Evolutionary conservation across 768 basidiomycete genomes (phyloP).

Genomic region (Lactifluus echinatus): DNA sequence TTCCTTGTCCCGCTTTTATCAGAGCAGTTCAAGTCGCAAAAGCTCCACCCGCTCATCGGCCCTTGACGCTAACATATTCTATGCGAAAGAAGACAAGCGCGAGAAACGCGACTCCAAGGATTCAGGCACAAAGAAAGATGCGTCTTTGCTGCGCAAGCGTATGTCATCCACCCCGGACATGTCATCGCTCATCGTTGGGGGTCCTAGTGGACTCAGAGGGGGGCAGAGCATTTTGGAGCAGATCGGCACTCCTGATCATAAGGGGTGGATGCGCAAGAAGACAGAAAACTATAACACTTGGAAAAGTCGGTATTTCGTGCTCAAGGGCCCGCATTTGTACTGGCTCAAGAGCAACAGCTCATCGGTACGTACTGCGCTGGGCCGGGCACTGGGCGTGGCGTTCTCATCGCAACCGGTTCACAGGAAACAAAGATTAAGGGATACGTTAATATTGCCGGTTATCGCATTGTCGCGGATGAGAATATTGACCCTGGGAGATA

Average conservation of each 20-base stretch:
- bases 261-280: constrained; percentile 94
- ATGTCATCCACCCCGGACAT: constrained; percentile 26
- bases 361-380: constrained; percentile 30
- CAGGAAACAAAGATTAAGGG: constrained; percentile 94
- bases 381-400: background rate
- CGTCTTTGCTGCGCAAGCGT: constrained; percentile 47
- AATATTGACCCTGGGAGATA: constrained; percentile 87
- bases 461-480: constrained; percentile 90
- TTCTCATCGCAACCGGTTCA: background rate
- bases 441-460: constrained; percentile 86
- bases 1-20: constrained; percentile 30
- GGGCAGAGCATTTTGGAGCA: constrained; percentile 78
- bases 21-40: constrained; percentile 32
- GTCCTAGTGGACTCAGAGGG: constrained; percentile 23
- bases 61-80: constrained; percentile 27
- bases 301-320: constrained; percentile 86
- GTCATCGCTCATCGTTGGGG: background rate
- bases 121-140: constrained; percentile 27
- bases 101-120: constrained; percentile 22
- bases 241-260: constrained; percentile 84
- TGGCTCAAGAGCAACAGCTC: constrained; percentile 70
- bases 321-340: constrained; percentile 90
- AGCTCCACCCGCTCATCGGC: constrained; percentile 35
- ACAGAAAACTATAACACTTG: constrained; percentile 88
- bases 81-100: constrained; percentile 23